Percentiles rank a stretch among this genome's conserved stretches.
Conservation (phyloP, 768 basidiomycete genomes). For the Agaricus blazei region DNA sequence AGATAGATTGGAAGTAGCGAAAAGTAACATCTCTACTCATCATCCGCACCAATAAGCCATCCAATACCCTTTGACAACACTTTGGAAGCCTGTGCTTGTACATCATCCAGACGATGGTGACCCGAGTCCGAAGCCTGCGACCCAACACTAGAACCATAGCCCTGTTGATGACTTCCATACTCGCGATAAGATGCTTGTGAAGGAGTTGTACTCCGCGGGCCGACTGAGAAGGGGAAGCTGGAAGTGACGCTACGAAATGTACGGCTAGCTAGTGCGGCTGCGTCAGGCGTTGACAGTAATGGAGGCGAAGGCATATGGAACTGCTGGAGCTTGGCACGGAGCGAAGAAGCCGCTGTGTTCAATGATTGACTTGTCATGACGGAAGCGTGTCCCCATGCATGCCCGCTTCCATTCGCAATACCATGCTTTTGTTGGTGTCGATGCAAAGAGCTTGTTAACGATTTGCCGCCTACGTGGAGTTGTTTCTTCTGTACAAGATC, state of each 20-base stretch:
- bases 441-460: not conserved
- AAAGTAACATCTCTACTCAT: constrained; percentile 24
- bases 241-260: constrained; percentile 77
- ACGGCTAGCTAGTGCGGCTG: constrained; percentile 71
- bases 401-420: constrained; percentile 7
- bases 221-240: constrained; percentile 65
- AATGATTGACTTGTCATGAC: constrained; percentile 17
- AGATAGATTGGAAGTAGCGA: not conserved
- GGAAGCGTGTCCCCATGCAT: constrained; percentile 3
- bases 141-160: constrained; percentile 15
- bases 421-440: constrained; percentile 10
- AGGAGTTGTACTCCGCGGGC: constrained; percentile 21
- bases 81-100: constrained; percentile 69
- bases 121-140: constrained; percentile 35
- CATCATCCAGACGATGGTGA: constrained; percentile 47
- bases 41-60: constrained; percentile 91
- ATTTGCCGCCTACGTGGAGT: constrained; percentile 8
- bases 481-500: constrained; percentile 15
- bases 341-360: constrained; percentile 41
- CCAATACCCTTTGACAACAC: constrained; percentile 89
- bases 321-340: constrained; percentile 58
- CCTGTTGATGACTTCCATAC: not conserved
- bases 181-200: constrained; percentile 7
- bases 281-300: constrained; percentile 67
- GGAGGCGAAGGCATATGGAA: constrained; percentile 68